Conservation (phyloP, 805 yeast species). For the Nakazawaea populi region DNA sequence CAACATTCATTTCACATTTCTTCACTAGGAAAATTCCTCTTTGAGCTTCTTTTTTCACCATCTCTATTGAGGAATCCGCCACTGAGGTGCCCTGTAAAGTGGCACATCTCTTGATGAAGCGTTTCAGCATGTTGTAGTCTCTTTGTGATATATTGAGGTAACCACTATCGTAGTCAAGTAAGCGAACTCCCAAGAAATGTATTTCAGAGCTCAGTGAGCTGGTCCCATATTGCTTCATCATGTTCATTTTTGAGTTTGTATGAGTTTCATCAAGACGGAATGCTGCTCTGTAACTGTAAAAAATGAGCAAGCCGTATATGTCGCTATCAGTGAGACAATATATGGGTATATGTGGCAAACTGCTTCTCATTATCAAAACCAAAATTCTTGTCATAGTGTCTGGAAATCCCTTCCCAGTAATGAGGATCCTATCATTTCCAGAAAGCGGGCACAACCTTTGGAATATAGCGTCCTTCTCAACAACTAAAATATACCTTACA, state of each 20-base stretch:
- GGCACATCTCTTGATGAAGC: conserved; percentile 17
- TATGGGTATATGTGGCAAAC: conserved; percentile 30
- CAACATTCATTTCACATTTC: conserved; percentile 55
- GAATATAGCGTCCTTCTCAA: conserved; percentile 42
- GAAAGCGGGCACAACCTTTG: conserved; percentile 19
- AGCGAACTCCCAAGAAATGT: conserved; percentile 33
- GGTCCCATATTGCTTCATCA: neutral
- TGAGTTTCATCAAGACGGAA: neutral
- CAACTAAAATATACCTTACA: conserved; percentile 29
- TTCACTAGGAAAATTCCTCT: conserved; percentile 42
- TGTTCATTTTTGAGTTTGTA: neutral
- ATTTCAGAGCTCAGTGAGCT: conserved; percentile 10
- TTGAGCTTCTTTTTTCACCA: conserved; percentile 41
- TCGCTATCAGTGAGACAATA: conserved; percentile 57
- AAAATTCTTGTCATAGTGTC: conserved; percentile 47
- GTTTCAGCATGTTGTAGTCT: conserved; percentile 26
- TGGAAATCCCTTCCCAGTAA: conserved; percentile 69
- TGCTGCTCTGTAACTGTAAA: conserved; percentile 29
- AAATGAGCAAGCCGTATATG: conserved; percentile 55
- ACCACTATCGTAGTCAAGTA: conserved; percentile 31
- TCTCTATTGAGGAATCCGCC: conserved; percentile 2
- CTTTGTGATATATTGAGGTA: conserved; percentile 18
- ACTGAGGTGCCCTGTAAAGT: neutral
- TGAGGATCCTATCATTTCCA: conserved; percentile 22
- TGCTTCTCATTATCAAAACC: conserved; percentile 22